These are phyloP conservation scores for Phytophthora constricta DNA, from an alignment of 352 stramenopile genomes.

Conservation along the genomic window DNA sequence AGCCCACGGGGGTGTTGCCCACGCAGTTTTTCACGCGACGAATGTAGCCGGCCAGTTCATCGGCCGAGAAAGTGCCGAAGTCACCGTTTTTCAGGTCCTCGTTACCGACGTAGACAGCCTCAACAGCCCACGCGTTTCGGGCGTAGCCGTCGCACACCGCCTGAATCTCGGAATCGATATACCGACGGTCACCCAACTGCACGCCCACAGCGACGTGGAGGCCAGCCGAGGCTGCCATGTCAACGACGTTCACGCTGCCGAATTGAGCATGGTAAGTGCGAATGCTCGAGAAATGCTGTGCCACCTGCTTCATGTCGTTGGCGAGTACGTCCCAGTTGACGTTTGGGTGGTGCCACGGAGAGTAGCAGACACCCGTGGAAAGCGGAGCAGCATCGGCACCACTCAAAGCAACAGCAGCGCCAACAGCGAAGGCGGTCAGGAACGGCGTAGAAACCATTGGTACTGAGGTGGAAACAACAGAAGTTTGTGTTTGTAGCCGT, in stretches of 20 bases:
- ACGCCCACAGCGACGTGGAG: constrained; percentile 66
- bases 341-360: constrained; percentile 53
- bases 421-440: neutral
- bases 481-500: neutral
- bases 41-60: constrained; percentile 49
- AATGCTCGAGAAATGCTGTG: constrained; percentile 56
- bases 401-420: constrained; percentile 1
- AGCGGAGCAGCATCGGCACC: constrained; percentile 3
- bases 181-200: constrained; percentile 43
- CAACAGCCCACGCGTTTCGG: constrained; percentile 38
- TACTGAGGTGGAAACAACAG: neutral
- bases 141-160: constrained; percentile 55
- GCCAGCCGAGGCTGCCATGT: constrained; percentile 42
- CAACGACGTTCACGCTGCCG: constrained; percentile 51
- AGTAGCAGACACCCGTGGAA: constrained; percentile 54
- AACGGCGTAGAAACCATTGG: neutral
- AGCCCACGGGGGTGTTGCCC: constrained; percentile 55
- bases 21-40: constrained; percentile 54
- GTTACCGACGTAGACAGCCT: constrained; percentile 78
- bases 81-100: constrained; percentile 61
- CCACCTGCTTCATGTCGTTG: constrained; percentile 40
- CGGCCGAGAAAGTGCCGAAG: constrained; percentile 40
- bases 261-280: constrained; percentile 70
- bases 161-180: constrained; percentile 53
- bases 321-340: constrained; percentile 40